Percentiles rank a stretch among this genome's conserved stretches.
These are phyloP conservation scores for Puccinia hordei DNA, from an alignment of 1,284 basidiomycete species.

Conservation along the genomic window DNA sequence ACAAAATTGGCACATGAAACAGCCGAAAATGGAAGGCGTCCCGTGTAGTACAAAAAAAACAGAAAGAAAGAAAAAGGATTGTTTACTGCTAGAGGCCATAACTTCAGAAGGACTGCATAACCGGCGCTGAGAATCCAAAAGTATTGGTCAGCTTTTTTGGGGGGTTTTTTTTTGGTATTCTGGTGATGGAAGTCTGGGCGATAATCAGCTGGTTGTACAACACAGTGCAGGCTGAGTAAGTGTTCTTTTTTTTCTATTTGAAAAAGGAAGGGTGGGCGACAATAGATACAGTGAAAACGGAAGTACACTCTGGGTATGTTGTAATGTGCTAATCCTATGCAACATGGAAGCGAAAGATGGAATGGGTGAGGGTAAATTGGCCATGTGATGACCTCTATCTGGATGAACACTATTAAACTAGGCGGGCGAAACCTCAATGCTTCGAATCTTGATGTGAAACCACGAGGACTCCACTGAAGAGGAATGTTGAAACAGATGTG, in stretches of 20 bases:
- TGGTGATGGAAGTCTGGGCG: neutral
- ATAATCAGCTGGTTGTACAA: slow-evolving; percentile 1
- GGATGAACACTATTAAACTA: neutral
- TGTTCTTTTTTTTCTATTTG: neutral
- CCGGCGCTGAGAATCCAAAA: neutral
- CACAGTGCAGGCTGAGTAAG: neutral
- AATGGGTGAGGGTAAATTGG: neutral
- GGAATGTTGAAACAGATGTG: neutral
- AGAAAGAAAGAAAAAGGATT: neutral
- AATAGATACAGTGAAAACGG: slow-evolving; percentile 17
- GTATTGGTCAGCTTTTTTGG: neutral
- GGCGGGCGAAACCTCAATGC: neutral
- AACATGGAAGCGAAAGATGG: slow-evolving; percentile 7
- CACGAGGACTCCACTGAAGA: neutral
- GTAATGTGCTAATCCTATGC: neutral
- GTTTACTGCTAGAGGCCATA: neutral
- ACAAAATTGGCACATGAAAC: neutral
- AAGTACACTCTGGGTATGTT: slow-evolving; percentile 9
- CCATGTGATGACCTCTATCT: neutral
- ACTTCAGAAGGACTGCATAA: neutral
- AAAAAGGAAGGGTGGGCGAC: neutral
- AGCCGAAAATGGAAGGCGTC: neutral
- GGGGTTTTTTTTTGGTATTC: neutral
- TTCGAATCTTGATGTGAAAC: neutral
- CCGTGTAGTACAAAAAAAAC: neutral